Evolutionary conservation across 768 basidiomycete genomes (phyloP).

Genomic region (Leucocoprinus sp.): DNA sequence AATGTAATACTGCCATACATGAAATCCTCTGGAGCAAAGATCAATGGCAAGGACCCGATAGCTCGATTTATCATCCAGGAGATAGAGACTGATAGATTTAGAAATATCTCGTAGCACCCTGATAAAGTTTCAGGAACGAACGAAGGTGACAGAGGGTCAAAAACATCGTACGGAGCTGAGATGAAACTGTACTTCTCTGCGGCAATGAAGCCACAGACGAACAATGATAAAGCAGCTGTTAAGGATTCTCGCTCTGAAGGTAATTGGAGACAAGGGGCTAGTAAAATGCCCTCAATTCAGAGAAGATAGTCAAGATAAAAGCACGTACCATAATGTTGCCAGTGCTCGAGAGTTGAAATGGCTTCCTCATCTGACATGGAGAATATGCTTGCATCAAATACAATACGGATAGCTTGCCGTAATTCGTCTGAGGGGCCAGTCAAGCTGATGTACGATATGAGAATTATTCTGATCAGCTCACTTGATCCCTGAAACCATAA

Average conservation of each 20-base stretch:
- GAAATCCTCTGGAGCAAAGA: conserved; percentile 83
- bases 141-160: not conserved
- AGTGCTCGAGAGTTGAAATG: conserved; percentile 45
- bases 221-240: conserved; percentile 61
- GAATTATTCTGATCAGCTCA: conserved; percentile 25
- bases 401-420: conserved; percentile 62
- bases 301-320: not conserved
- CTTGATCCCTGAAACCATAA: conserved; percentile 73
- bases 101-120: conserved; percentile 81
- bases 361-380: conserved; percentile 64
- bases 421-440: conserved; percentile 48
- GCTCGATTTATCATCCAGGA: conserved; percentile 63
- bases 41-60: conserved; percentile 78
- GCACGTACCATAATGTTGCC: conserved; percentile 54
- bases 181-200: conserved; percentile 72
- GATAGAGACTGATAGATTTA: conserved; percentile 69
- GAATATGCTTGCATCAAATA: conserved; percentile 72
- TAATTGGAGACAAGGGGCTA: conserved; percentile 59
- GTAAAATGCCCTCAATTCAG: not conserved
- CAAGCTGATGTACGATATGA: not conserved
- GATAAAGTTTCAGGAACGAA: conserved; percentile 2
- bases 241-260: conserved; percentile 50
- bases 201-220: conserved; percentile 78
- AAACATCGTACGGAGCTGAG: conserved; percentile 48
- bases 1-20: conserved; percentile 90